Conservation (phyloP, 148 eudicot species). For the Amaranthus cruentus region DNA sequence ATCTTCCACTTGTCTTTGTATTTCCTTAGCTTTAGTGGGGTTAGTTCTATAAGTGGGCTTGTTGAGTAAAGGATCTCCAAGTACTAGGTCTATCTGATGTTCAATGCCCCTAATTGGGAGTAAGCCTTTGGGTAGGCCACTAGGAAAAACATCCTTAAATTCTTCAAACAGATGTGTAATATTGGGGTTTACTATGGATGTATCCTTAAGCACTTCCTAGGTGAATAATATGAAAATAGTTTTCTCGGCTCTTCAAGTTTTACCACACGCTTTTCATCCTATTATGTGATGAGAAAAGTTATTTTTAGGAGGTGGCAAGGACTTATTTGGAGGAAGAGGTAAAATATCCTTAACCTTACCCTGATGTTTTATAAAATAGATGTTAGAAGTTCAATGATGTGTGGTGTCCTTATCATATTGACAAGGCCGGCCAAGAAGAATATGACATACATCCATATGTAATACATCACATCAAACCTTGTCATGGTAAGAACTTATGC, state of each 20-base stretch:
- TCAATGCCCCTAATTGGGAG: not conserved
- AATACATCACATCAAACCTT: not conserved
- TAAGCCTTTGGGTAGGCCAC: not conserved
- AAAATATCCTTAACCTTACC: not conserved
- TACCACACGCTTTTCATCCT: not conserved
- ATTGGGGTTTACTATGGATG: not conserved
- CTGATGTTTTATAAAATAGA: not conserved
- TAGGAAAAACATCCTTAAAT: constrained; percentile 3
- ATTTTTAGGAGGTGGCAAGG: not conserved
- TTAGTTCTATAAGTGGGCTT: not conserved
- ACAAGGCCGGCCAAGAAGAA: not conserved
- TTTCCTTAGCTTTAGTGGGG: not conserved
- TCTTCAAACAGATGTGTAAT: not conserved
- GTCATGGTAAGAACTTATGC: too few relatives aligned
- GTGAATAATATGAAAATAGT: not conserved
- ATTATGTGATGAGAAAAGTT: not conserved
- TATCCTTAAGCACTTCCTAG: not conserved
- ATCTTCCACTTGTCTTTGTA: not conserved
- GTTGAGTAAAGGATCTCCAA: not conserved
- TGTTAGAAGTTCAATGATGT: not conserved
- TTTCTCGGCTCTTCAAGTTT: not conserved
- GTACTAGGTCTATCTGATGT: not conserved
- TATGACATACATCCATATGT: not conserved
- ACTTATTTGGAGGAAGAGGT: not conserved
- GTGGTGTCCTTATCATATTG: not conserved